Base-by-base conservation (phyloP, 2,329 filamentous ascomycete species). In the Lasiodiplodia hormozganensis region DNA sequence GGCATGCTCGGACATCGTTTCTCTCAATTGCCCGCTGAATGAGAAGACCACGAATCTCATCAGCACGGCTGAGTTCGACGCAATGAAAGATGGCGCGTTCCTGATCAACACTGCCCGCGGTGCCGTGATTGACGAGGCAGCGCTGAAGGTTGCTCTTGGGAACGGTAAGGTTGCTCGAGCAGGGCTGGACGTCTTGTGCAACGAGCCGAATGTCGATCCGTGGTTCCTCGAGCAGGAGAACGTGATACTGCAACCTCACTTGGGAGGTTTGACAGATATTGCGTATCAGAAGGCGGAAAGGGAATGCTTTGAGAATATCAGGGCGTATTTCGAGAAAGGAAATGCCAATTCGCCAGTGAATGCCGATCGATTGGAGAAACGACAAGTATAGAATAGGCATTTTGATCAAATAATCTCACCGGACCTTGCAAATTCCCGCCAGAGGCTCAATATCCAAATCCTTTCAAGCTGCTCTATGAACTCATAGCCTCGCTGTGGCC, bases 81-180 rank as follows among this genome's bases (percentile, higher is more conserved):
- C 83, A 11, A 94, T 95, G 92, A 94, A 92, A 76, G 83, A 83
- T 21, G 90, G 90, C 8, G 89, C 91, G 0, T 85, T 90, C 4
- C 88, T 95, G 7, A 83, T 96, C 66, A 96, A 96, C 70, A 92
- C 95, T 0, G 92, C 92, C 1, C 84, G 92, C 38, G 92, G 92
- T 1, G 92, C 92, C 0, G 92, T 94, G 66, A 91, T 94, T 71
- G 92, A 95, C 69, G 92, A 96, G 76, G 84, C 84, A 1, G 91
- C 92, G 0, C 82, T 96, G 6, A 82, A 94, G 0, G 86, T 85
- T 65, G 92, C 91, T 0, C 79, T 96, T 0, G 87, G 94, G 64
- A 85, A 86, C 28, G 90, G 90, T 0, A 89, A 87, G 74, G 91
- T 96, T 62, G 90, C 90, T 0, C 92, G 91, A 2, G 92, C 92